phyloP scores from a whole-genome alignment of 139 green algal genomes.

The Chlamydomonas eustigma region DNA sequence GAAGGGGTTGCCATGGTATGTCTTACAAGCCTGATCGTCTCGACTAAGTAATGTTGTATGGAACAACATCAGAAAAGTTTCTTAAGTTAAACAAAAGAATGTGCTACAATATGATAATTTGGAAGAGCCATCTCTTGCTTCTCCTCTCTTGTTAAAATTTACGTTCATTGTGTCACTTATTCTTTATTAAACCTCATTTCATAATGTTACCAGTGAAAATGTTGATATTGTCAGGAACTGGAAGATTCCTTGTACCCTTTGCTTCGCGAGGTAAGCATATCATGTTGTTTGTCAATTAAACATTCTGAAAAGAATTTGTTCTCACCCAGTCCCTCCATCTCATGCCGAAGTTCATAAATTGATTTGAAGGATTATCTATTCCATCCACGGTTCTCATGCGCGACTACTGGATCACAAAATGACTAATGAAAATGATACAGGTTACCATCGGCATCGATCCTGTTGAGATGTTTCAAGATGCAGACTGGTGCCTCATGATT shows the following conservation, averaged over 20 bases:
- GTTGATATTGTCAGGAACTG: slow-evolving; percentile 57
- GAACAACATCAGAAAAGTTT: too few species aligned
- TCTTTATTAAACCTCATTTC: neutral
- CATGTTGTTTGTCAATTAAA: neutral
- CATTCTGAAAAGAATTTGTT: neutral
- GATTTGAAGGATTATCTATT: too few species aligned
- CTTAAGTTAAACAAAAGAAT: neutral
- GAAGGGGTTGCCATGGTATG: slow-evolving; percentile 86
- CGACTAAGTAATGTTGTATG: neutral
- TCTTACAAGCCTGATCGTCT: neutral
- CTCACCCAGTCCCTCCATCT: too few species aligned
- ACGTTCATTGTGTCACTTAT: neutral
- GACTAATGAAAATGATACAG: neutral
- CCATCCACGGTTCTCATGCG: too few species aligned
- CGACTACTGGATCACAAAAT: neutral
- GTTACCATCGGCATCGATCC: slow-evolving; percentile 81
- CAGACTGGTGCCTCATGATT: slow-evolving; percentile 92
- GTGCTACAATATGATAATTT: neutral
- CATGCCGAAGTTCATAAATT: too few species aligned
- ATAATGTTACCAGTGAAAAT: neutral
- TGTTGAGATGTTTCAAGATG: slow-evolving; percentile 70
- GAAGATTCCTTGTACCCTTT: slow-evolving; percentile 93
- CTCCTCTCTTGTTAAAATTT: neutral
- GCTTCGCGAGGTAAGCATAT: slow-evolving; percentile 59
- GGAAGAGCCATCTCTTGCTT: neutral